phyloP scores from a whole-genome alignment of 192 early-diverging fungal species.

The Coemansia sp. region DNA sequence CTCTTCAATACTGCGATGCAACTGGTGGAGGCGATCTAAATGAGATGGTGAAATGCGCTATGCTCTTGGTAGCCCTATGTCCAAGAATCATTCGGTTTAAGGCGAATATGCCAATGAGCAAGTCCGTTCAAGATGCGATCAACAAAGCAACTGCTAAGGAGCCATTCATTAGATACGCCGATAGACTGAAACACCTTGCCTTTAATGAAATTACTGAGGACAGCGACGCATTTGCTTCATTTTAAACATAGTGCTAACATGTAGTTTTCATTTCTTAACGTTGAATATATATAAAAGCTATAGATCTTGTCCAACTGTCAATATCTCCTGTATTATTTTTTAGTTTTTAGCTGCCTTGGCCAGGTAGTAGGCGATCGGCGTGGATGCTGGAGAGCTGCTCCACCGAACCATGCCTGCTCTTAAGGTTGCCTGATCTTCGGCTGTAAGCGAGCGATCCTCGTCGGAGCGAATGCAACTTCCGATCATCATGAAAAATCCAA shows the following conservation, averaged over 20 bases:
- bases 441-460: constrained; percentile 29
- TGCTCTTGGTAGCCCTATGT: neutral
- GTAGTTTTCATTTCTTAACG: neutral
- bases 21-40: neutral
- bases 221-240: neutral
- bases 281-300: neutral
- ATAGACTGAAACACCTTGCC: neutral
- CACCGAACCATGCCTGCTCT: constrained; percentile 43
- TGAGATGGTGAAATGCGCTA: neutral
- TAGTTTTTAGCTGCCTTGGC: constrained; percentile 29
- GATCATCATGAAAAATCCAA: constrained; percentile 82
- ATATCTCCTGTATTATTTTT: neutral
- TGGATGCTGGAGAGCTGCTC: constrained; percentile 26
- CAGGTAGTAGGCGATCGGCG: constrained; percentile 36
- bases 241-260: neutral
- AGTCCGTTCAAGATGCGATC: neutral
- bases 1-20: neutral
- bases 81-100: neutral
- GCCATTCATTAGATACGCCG: neutral
- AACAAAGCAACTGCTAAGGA: neutral
- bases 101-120: neutral
- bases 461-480: constrained; percentile 60
- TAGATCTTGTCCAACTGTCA: neutral
- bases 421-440: constrained; percentile 32
- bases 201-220: neutral